A percentile compares a stretch with the other conserved stretches of the same genome.
These are phyloP conservation scores for Emericellopsis atlantica DNA, from an alignment of 2,329 filamentous ascomycete genomes.

Conservation along the genomic window DNA sequence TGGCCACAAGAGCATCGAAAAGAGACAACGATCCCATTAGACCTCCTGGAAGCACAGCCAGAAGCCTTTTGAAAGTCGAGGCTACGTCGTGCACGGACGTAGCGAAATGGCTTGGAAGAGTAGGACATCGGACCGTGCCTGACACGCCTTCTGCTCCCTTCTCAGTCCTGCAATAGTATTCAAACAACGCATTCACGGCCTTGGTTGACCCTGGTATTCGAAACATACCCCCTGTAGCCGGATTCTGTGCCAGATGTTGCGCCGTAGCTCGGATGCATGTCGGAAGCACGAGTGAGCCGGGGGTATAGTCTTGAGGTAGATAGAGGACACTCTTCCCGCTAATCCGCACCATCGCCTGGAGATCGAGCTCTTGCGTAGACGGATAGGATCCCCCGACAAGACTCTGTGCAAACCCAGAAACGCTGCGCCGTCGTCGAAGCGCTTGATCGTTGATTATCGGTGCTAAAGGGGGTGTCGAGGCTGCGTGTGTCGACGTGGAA, in stretches of 20 bases:
- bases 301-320: slow-evolving; percentile 45
- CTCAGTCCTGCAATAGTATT: slow-evolving; percentile 45
- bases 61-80: slow-evolving; percentile 53
- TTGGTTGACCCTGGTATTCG: slow-evolving; percentile 47
- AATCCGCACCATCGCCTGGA: slow-evolving; percentile 47
- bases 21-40: slow-evolving; percentile 49
- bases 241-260: slow-evolving; percentile 48
- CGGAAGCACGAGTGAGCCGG: slow-evolving; percentile 44
- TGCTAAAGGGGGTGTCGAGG: slow-evolving; percentile 5
- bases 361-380: slow-evolving; percentile 32
- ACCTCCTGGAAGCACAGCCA: slow-evolving; percentile 50
- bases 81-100: slow-evolving; percentile 52
- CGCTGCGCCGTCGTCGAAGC: slow-evolving; percentile 31
- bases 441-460: slow-evolving; percentile 2
- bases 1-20: slow-evolving; percentile 50
- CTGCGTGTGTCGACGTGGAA: slow-evolving; percentile 6
- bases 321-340: slow-evolving; percentile 51
- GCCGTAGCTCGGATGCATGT: slow-evolving; percentile 55
- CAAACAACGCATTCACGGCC: slow-evolving; percentile 44
- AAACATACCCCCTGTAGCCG: slow-evolving; percentile 45
- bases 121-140: slow-evolving; percentile 44
- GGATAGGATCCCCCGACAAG: slow-evolving; percentile 29
- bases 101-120: slow-evolving; percentile 46
- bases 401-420: slow-evolving; percentile 39
- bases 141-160: slow-evolving; percentile 35